Base-by-base conservation (phyloP, 176 grass and related monocot species). In the Olyra latifolia region DNA sequence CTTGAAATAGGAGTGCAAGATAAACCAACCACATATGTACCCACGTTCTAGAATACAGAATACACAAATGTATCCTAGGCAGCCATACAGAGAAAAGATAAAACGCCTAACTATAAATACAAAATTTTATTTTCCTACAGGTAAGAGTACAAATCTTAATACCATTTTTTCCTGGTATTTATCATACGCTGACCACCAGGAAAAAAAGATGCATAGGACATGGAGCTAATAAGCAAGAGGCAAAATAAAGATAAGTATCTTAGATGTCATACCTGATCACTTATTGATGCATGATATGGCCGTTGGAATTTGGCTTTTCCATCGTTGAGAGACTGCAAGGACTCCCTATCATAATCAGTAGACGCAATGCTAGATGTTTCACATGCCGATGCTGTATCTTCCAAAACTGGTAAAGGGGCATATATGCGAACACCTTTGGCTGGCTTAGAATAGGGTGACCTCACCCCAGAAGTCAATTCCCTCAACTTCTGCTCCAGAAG, bases 401-500 rank as follows among this genome's bases (percentile, higher is more conserved):
- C 76, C 68, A 84, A 56, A 71, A 50, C 73, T 69, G 71, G 49
- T 82, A 72, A 71, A 16, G 69, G 72, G 35, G 42, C 62, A 10
- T 67, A 38, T 64, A 72, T 59, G 35, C 10, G 66, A 77, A 81
- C 72, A 75, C 54, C 72, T 66, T 91, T 88, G 28, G 71, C 22
- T 83, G 90, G 84, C 76, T 65, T 86, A 77, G 40, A 71, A 73
- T 87, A 95, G 17, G 92, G 91, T 54, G 90, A 93, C 14, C 65
- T 88, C 68, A 63, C 64, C 28, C 84, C 84, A 10, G 84, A 86
- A 48, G 93, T 86, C 67, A 95, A 53, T 84, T 95, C 93, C 84
- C 71, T 93, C 69, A 99, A 83, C 46, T 99, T 99, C 66, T 87
- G 91, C 68, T 99, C 96, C 74, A 99, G 77, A 62, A 95, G 79